These are phyloP conservation scores for Thymus quinquecostatus DNA, from an alignment of 257 asterid species.

Conservation along the genomic window DNA sequence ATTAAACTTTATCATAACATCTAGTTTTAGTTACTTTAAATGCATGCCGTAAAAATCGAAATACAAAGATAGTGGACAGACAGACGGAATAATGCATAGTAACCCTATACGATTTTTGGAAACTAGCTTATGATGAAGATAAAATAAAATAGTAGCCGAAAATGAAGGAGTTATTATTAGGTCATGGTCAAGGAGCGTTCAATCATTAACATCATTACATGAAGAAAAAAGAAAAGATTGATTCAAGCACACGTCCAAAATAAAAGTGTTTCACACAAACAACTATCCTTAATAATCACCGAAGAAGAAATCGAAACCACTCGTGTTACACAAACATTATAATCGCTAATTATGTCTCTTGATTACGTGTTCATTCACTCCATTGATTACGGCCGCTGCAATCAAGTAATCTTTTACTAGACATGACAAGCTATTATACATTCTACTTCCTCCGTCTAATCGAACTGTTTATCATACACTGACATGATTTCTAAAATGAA, in stretches of 20 bases:
- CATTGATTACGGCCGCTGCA: conserved; percentile 40
- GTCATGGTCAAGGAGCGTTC: neutral
- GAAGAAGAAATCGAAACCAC: conserved; percentile 30
- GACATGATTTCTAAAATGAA: too few species aligned
- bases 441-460: too few species aligned
- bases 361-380: conserved; percentile 31
- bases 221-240: conserved; percentile 24
- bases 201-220: conserved; percentile 25
- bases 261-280: neutral
- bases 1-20: too few species aligned
- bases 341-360: conserved; percentile 23
- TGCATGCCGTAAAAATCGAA: too few species aligned
- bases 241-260: conserved; percentile 37
- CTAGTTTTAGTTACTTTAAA: too few species aligned
- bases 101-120: too few species aligned
- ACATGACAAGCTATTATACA: too few species aligned
- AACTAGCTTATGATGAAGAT: neutral
- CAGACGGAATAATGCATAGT: too few species aligned
- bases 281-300: conserved; percentile 21
- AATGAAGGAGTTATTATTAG: neutral
- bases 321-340: conserved; percentile 37
- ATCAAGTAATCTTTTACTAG: neutral
- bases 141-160: neutral
- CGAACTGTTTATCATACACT: too few species aligned
- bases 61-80: too few species aligned